Conservation (phyloP, 768 basidiomycete genomes). For the Pleurotus ostreatus region DNA sequence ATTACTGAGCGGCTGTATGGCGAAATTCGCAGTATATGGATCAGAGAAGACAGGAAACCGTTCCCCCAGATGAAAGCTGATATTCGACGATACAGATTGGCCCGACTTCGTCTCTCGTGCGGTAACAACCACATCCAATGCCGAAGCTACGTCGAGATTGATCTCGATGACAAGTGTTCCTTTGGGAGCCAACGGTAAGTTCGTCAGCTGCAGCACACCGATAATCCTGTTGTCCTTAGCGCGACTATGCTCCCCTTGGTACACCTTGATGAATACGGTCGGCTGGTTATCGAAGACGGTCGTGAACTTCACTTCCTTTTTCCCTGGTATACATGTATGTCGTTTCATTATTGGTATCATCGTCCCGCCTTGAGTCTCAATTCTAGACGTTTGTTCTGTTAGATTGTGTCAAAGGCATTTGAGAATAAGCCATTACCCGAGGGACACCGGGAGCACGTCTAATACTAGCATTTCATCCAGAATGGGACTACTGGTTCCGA, state of each 20-base stretch:
- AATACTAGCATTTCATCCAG: slow-evolving; percentile 96
- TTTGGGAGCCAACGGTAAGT: background rate
- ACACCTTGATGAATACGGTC: slow-evolving; percentile 95
- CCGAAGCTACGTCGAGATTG: background rate
- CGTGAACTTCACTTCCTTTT: slow-evolving; percentile 97
- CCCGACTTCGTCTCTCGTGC: background rate
- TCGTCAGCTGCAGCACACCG: background rate
- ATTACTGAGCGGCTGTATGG: background rate
- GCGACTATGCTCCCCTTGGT: slow-evolving; percentile 95
- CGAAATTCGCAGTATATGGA: background rate
- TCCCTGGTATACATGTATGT: slow-evolving; percentile 96
- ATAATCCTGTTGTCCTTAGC: slow-evolving; percentile 91
- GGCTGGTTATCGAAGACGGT: slow-evolving; percentile 98
- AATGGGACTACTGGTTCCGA: slow-evolving; percentile 96
- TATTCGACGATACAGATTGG: background rate
- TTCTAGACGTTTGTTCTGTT: slow-evolving; percentile 36
- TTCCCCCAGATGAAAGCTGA: background rate
- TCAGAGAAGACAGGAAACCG: background rate
- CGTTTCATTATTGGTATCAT: slow-evolving; percentile 98
- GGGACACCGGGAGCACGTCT: slow-evolving; percentile 95
- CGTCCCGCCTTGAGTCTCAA: slow-evolving; percentile 97
- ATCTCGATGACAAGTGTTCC: background rate
- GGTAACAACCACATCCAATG: background rate
- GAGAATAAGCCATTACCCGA: slow-evolving; percentile 37
- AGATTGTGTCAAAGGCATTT: slow-evolving; percentile 28